Evolutionary conservation across 2,329 filamentous ascomycete species (phyloP).

Genomic region (Xylaria sp.): DNA sequence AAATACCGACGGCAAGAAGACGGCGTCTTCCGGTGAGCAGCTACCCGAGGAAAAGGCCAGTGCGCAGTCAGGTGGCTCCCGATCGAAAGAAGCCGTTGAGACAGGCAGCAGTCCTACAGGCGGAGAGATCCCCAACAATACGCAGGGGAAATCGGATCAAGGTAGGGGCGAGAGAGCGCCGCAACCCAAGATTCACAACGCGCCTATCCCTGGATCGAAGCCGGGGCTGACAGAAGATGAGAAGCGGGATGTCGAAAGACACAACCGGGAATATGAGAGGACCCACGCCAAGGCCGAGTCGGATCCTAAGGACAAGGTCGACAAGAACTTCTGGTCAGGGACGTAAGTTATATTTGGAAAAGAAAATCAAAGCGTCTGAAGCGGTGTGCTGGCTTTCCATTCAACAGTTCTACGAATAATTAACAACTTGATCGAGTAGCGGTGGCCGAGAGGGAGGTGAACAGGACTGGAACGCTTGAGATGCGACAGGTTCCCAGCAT

Average conservation of each 20-base stretch:
- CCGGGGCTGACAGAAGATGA: slow-evolving; percentile 44
- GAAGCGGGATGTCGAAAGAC: slow-evolving; percentile 51
- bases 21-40: slow-evolving; percentile 18
- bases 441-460: slow-evolving; percentile 20
- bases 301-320: slow-evolving; percentile 46
- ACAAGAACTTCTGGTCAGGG: slow-evolving; percentile 50
- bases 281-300: slow-evolving; percentile 44
- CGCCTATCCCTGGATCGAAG: slow-evolving; percentile 36
- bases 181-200: slow-evolving; percentile 49
- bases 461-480: slow-evolving; percentile 28
- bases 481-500: neutral
- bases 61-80: slow-evolving; percentile 36
- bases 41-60: slow-evolving; percentile 32
- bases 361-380: neutral
- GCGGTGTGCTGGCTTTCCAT: neutral
- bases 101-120: slow-evolving; percentile 32
- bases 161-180: slow-evolving; percentile 34
- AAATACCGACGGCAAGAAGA: slow-evolving; percentile 25
- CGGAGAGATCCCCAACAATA: slow-evolving; percentile 26
- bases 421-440: slow-evolving; percentile 2
- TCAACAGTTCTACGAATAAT: slow-evolving; percentile 13
- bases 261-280: slow-evolving; percentile 53
- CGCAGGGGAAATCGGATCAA: slow-evolving; percentile 25
- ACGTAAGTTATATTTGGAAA: slow-evolving; percentile 30
- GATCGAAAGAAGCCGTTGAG: slow-evolving; percentile 38